Base-by-base conservation (phyloP, 148 eudicot genomes). In the Vaccinium myrtillus region DNA sequence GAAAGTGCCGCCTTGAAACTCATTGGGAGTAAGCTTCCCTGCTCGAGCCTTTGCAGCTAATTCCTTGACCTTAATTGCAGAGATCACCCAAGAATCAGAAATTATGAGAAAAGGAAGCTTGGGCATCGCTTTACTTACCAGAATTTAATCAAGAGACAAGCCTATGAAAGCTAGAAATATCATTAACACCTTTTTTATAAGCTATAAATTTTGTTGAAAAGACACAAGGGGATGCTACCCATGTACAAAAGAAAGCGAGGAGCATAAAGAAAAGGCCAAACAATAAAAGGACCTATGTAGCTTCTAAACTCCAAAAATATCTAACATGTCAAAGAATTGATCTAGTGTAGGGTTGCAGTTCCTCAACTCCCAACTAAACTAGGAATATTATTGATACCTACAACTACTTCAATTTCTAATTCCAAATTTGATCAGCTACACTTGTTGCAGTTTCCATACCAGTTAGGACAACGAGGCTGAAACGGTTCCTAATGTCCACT, bases 1-100 rank as follows among this genome's bases (percentile, higher is more conserved):
- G 89, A 97, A 97, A 78, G 99, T 93, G 85, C 99, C 99, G 81
- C 99, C 99, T 91, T 95, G 99, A 81, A 97, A 97, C 86, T 97
- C 99, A 63, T 93, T 90, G 70, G 99, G 99, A 82, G 88, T 87
- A 84, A 95, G 94, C 90, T 97, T 95, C 84, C 99, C 99, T 16
- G 87, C 85, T 81, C 98, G 92, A 82, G 99, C 99, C 89, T 89
- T 97, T 86, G 93, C 95, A 32, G 99, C 99, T 69, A 97, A 92
- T 87, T 93, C 94, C 87, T 97, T 97, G 82, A 97, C 94, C 99
- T 95, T 87, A 43, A 86, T 51, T 32, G 51, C 30, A 83, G 6
- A 84, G 54, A 67, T 25, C 69, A 67, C 3, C 48, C 78, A 49
- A 63, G 18, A 63, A 85, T 46, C 67, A 69, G 75, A 81, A 71